A percentile compares a stretch with the other conserved stretches of the same genome.
These are phyloP conservation scores for Elongisporangium anandrum DNA, from an alignment of 352 stramenopile species.

Conservation along the genomic window DNA sequence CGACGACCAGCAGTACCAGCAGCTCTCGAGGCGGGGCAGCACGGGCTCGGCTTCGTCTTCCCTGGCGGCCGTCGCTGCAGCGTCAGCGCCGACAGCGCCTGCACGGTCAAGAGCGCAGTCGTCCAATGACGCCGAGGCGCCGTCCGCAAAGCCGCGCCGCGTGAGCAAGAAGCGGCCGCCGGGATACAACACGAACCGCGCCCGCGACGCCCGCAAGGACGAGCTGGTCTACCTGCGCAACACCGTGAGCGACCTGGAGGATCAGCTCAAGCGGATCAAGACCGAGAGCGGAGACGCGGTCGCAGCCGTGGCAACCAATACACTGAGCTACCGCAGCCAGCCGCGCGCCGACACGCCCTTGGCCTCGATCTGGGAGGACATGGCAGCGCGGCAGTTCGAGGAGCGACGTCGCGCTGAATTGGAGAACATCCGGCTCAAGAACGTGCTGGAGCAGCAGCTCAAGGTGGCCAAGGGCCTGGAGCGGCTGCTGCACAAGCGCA, in stretches of 20 bases:
- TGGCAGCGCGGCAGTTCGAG: conserved; percentile 30
- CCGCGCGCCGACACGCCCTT: not conserved
- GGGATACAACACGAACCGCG: conserved; percentile 7
- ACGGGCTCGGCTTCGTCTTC: not conserved
- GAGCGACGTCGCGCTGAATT: conserved; percentile 34
- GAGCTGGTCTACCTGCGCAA: conserved; percentile 25
- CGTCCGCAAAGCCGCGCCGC: not conserved
- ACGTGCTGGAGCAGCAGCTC: conserved; percentile 44
- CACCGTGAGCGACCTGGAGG: conserved; percentile 20
- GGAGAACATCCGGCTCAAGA: conserved; percentile 48
- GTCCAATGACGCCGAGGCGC: not conserved
- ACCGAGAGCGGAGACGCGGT: conserved; percentile 3
- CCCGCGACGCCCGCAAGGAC: conserved; percentile 16
- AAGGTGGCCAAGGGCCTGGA: conserved; percentile 42
- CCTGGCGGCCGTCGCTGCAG: not conserved
- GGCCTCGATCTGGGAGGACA: conserved; percentile 33
- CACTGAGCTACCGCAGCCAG: not conserved
- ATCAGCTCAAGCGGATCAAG: conserved; percentile 19
- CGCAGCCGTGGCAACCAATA: not conserved
- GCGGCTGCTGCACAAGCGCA: conserved; percentile 30
- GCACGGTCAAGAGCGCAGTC: not conserved
- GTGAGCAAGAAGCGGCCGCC: not conserved
- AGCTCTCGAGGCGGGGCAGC: not conserved
- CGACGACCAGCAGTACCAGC: not conserved
- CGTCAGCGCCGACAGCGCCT: not conserved